Evolutionary conservation across 2,329 filamentous ascomycete genomes (phyloP).

Genomic region (Thelonectria discophora): DNA sequence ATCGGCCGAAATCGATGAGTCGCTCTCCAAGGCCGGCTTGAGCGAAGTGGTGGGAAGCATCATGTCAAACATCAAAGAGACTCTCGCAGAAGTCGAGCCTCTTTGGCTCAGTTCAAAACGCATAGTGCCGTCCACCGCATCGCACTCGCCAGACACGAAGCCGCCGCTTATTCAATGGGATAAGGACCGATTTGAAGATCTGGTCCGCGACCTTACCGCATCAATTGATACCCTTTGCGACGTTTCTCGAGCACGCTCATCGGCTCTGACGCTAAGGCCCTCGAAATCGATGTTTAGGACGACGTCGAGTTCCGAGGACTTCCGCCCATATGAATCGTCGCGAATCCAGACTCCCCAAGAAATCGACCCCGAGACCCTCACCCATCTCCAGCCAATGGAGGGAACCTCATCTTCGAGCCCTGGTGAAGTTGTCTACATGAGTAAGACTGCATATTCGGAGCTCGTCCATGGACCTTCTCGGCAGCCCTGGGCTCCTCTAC

Average conservation of each 20-base stretch:
- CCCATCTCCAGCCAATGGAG: slow-evolving; percentile 56
- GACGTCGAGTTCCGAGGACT: slow-evolving; percentile 53
- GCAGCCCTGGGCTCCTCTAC: slow-evolving; percentile 63
- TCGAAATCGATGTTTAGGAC: slow-evolving; percentile 49
- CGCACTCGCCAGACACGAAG: slow-evolving; percentile 60
- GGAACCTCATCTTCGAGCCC: slow-evolving; percentile 45
- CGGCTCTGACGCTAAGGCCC: slow-evolving; percentile 46
- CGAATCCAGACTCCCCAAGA: slow-evolving; percentile 69
- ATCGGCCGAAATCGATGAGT: slow-evolving; percentile 75
- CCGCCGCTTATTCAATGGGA: slow-evolving; percentile 69
- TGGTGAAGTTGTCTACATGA: slow-evolving; percentile 60
- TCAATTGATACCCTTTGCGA: slow-evolving; percentile 85
- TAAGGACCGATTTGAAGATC: slow-evolving; percentile 76
- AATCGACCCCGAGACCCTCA: slow-evolving; percentile 64
- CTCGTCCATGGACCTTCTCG: slow-evolving; percentile 54
- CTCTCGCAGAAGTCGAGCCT: slow-evolving; percentile 77
- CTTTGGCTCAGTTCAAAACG: slow-evolving; percentile 71
- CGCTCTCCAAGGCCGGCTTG: slow-evolving; percentile 75
- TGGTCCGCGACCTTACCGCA: slow-evolving; percentile 77
- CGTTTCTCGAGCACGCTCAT: slow-evolving; percentile 71
- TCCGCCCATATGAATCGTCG: slow-evolving; percentile 65
- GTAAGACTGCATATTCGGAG: slow-evolving; percentile 61
- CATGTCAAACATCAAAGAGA: slow-evolving; percentile 82
- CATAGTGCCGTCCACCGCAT: slow-evolving; percentile 49
- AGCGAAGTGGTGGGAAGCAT: slow-evolving; percentile 82